These are phyloP conservation scores for Russula virescens DNA, from an alignment of 768 basidiomycete genomes.

Conservation along the genomic window DNA sequence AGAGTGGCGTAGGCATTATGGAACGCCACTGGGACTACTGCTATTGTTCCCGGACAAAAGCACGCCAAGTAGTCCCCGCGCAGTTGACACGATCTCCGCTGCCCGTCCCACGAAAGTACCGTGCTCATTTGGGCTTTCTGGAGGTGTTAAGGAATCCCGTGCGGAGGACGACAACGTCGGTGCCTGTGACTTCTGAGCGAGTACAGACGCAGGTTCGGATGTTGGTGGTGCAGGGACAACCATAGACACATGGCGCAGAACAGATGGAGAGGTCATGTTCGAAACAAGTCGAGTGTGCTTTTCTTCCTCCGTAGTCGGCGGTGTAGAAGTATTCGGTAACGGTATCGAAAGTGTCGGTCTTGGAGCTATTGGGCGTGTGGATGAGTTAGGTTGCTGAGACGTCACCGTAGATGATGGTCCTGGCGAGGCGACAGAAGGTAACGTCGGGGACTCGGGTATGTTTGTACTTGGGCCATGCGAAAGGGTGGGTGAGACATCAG, in stretches of 20 bases:
- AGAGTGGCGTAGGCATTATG: slow-evolving; percentile 1
- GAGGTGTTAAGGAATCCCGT: slow-evolving; percentile 30
- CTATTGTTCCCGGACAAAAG: slow-evolving; percentile 41
- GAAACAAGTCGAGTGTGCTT: slow-evolving; percentile 18
- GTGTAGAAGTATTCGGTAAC: neutral
- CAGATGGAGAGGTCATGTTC: slow-evolving; percentile 14
- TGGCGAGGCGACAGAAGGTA: neutral
- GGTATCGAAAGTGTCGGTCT: slow-evolving; percentile 2
- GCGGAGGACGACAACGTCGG: slow-evolving; percentile 12
- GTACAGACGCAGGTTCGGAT: slow-evolving; percentile 15
- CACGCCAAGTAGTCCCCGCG: slow-evolving; percentile 68
- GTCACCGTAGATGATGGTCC: neutral
- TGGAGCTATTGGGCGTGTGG: neutral
- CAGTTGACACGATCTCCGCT: slow-evolving; percentile 74
- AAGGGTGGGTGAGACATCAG: neutral
- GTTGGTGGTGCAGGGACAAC: slow-evolving; percentile 7
- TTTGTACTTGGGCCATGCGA: neutral
- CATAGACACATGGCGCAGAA: slow-evolving; percentile 15
- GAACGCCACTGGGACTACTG: slow-evolving; percentile 10
- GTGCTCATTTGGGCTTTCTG: slow-evolving; percentile 18
- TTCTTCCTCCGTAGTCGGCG: slow-evolving; percentile 5
- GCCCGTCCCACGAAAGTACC: slow-evolving; percentile 51
- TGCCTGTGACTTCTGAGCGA: slow-evolving; percentile 7
- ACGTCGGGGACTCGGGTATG: neutral
- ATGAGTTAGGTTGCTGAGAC: neutral